Evolutionary conservation across 1,284 basidiomycete species (phyloP).

Genomic region (Uromyces viciae-fabae): DNA sequence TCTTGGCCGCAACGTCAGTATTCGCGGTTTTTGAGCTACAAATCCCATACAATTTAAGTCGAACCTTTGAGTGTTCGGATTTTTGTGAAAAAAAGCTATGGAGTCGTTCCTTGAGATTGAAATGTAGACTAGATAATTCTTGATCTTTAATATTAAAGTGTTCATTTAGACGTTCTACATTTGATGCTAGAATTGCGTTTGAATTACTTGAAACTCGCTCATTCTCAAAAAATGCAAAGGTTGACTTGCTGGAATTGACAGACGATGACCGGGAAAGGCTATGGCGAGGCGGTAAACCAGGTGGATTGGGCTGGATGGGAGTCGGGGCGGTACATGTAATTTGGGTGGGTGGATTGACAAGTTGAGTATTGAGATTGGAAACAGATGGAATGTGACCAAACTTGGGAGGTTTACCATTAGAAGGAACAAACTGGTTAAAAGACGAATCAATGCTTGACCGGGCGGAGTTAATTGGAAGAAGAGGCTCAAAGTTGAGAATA

Average conservation of each 20-base stretch:
- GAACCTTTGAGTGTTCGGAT: not conserved
- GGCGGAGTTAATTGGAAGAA: too few relatives aligned
- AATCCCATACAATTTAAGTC: conserved; percentile 35
- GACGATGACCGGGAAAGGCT: not conserved
- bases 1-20: not conserved
- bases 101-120: conserved; percentile 28
- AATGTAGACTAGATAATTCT: conserved; percentile 9
- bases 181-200: not conserved
- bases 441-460: too few relatives aligned
- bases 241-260: not conserved
- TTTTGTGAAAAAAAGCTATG: conserved; percentile 37
- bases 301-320: not conserved
- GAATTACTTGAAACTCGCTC: not conserved
- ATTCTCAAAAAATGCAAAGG: not conserved
- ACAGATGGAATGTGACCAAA: not conserved
- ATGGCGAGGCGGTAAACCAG: too few relatives aligned
- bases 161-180: not conserved
- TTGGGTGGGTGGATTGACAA: not conserved
- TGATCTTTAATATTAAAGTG: conserved; percentile 1
- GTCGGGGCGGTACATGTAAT: conserved; percentile 13
- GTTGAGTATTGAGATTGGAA: conserved; percentile 13
- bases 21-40: conserved; percentile 11
- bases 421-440: not conserved
- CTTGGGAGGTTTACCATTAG: not conserved
- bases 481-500: conserved; percentile 1